Evolutionary conservation across 2,329 filamentous ascomycete species (phyloP).

Genomic region (Fusarium musae): DNA sequence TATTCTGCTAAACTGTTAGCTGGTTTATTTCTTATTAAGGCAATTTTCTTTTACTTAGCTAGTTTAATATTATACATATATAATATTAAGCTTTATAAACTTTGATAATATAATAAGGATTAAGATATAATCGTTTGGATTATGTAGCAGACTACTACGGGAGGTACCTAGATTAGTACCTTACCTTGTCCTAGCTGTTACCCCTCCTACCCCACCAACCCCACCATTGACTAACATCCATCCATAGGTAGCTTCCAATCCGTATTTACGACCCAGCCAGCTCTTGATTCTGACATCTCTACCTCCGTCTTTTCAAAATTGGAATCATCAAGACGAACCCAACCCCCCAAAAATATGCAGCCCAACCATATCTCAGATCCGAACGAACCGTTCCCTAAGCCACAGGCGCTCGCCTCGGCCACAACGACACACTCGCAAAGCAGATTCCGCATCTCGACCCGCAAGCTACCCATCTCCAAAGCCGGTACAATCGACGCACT

Average conservation of each 20-base stretch:
- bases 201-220: conserved; percentile 5
- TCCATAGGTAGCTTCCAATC: conserved; percentile 2
- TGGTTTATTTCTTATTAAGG: too few relatives aligned
- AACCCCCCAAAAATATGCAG: conserved; percentile 44
- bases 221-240: not conserved
- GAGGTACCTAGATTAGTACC: too few relatives aligned
- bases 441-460: conserved; percentile 79
- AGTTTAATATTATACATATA: too few relatives aligned
- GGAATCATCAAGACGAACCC: not conserved
- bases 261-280: not conserved
- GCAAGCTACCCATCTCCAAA: conserved; percentile 95
- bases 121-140: too few relatives aligned
- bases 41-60: too few relatives aligned
- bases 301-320: not conserved
- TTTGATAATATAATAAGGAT: too few relatives aligned
- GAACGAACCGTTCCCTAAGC: conserved; percentile 66
- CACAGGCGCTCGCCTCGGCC: conserved; percentile 61
- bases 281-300: not conserved
- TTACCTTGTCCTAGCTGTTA: too few relatives aligned
- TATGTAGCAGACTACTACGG: too few relatives aligned
- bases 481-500: conserved; percentile 89
- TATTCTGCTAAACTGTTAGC: too few relatives aligned
- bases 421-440: conserved; percentile 69
- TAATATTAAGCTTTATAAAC: too few relatives aligned
- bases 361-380: conserved; percentile 52